A percentile compares a stretch with the other conserved stretches of the same genome.
phyloP scores from a whole-genome alignment of 345 rosid genomes.

The Citrus cavaleriei region DNA sequence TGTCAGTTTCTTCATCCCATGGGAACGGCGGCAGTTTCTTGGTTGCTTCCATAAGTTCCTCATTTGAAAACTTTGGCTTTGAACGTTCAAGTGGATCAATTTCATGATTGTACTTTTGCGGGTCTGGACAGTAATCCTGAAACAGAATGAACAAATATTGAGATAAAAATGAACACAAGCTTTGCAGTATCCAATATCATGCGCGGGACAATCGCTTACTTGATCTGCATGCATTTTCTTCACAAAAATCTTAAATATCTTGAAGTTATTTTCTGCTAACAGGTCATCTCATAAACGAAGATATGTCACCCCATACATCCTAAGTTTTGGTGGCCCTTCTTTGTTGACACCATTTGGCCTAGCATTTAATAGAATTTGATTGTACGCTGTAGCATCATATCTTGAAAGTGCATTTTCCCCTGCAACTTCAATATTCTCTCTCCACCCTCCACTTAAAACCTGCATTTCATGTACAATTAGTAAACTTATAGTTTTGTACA shows the following conservation, averaged over 20 bases:
- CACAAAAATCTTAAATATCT: conserved; percentile 62
- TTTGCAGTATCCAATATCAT: background rate
- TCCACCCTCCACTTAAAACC: conserved; percentile 84
- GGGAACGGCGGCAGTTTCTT: conserved; percentile 52
- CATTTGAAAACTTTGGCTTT: conserved; percentile 38
- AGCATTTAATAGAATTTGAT: conserved; percentile 72
- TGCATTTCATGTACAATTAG: conserved; percentile 23
- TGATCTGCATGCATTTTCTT: conserved; percentile 86
- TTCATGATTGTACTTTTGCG: conserved; percentile 47
- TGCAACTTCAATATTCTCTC: conserved; percentile 66
- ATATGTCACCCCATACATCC: conserved; percentile 70
- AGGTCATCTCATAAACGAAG: conserved; percentile 61
- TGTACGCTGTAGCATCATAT: conserved; percentile 61
- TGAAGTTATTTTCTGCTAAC: conserved; percentile 42
- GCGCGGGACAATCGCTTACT: conserved; percentile 27
- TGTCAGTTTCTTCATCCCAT: conserved; percentile 69
- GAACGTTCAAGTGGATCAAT: conserved; percentile 47
- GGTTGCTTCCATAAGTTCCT: conserved; percentile 57
- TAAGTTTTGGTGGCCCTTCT: conserved; percentile 44
- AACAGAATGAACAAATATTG: conserved; percentile 5
- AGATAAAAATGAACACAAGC: background rate
- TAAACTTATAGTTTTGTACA: conserved; percentile 5
- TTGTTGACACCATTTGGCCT: conserved; percentile 72
- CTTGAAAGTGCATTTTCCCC: conserved; percentile 84
- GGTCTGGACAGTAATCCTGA: conserved; percentile 51